These are phyloP conservation scores for Vitellaria paradoxa DNA, from an alignment of 179 eudicot genomes.

Conservation along the genomic window DNA sequence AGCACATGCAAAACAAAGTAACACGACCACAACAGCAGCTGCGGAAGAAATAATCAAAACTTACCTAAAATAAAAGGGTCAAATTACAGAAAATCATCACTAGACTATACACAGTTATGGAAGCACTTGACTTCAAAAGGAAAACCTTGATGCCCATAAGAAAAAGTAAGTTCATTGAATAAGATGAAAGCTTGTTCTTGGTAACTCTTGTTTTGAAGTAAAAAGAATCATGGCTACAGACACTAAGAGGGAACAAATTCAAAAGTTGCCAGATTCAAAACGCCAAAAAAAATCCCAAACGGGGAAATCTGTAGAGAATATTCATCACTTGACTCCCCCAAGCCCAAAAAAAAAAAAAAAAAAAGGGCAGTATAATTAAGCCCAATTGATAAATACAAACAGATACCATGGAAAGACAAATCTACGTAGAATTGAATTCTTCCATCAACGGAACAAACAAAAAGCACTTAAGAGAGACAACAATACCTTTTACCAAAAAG, in stretches of 20 bases:
- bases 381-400: background rate
- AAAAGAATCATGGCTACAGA: background rate
- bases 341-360: background rate
- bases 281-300: background rate
- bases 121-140: constrained; percentile 2
- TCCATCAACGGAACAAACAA: background rate
- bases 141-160: too few relatives aligned
- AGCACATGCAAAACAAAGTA: background rate
- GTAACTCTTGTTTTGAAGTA: background rate
- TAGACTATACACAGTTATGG: background rate
- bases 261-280: background rate
- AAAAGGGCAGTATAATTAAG: background rate
- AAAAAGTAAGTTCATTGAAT: background rate
- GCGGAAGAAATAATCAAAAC: background rate
- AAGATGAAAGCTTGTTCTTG: background rate
- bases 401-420: background rate
- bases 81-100: background rate
- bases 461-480: background rate
- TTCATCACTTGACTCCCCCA: background rate
- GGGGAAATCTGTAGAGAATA: background rate
- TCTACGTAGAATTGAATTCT: background rate
- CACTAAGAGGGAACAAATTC: background rate
- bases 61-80: background rate
- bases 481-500: background rate
- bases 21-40: background rate